These are phyloP conservation scores for Camellia granthamiana DNA, from an alignment of 148 eudicot species.

Conservation along the genomic window DNA sequence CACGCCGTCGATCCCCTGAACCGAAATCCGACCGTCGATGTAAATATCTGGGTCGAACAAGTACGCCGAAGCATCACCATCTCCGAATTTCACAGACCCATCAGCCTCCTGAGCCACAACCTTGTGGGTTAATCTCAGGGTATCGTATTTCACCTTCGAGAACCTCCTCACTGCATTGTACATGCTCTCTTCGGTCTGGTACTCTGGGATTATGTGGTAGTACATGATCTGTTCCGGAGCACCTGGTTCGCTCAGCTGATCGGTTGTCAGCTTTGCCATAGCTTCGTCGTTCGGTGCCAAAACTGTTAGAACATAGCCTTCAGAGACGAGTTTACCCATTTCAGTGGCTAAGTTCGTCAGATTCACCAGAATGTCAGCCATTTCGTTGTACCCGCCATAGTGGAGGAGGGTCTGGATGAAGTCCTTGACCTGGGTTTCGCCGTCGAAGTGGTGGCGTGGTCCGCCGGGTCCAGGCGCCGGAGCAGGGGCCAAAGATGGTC, in stretches of 20 bases:
- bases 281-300: slow-evolving; percentile 27
- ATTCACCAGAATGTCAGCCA: slow-evolving; percentile 29
- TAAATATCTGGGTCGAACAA: slow-evolving; percentile 28
- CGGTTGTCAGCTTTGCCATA: slow-evolving; percentile 25
- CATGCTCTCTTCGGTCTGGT: slow-evolving; percentile 31
- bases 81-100: slow-evolving; percentile 29
- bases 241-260: slow-evolving; percentile 23
- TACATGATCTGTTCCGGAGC: slow-evolving; percentile 28
- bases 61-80: slow-evolving; percentile 25
- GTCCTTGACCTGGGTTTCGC: slow-evolving; percentile 28
- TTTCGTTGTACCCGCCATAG: slow-evolving; percentile 25
- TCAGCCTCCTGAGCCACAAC: slow-evolving; percentile 29
- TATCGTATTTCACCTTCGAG: slow-evolving; percentile 23
- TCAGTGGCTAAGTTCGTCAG: slow-evolving; percentile 24
- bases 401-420: slow-evolving; percentile 22
- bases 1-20: slow-evolving; percentile 26
- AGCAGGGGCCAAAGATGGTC: slow-evolving; percentile 28
- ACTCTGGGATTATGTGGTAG: slow-evolving; percentile 26
- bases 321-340: slow-evolving; percentile 20
- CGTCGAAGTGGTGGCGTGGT: slow-evolving; percentile 20
- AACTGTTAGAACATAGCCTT: slow-evolving; percentile 25
- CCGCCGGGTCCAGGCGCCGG: slow-evolving; percentile 22
- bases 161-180: slow-evolving; percentile 27
- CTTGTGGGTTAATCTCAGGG: slow-evolving; percentile 22
- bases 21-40: slow-evolving; percentile 22